These are phyloP conservation scores for Verbascum thapsus DNA, from an alignment of 257 asterid genomes.

Conservation along the genomic window DNA sequence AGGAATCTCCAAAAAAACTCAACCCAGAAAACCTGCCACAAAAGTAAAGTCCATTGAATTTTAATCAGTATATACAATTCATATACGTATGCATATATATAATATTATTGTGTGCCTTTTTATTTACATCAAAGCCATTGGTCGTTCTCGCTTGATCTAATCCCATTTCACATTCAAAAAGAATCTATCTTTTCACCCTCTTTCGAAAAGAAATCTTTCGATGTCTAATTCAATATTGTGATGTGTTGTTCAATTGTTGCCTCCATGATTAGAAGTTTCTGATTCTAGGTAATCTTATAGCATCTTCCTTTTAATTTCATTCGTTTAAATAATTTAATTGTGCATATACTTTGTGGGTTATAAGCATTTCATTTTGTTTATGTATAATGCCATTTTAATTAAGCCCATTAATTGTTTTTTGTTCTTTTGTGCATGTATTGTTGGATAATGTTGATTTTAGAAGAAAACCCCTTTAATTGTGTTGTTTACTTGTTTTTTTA, in stretches of 20 bases:
- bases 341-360: slow-evolving; percentile 12
- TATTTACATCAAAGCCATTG: slow-evolving; percentile 28
- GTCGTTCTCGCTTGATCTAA: slow-evolving; percentile 39
- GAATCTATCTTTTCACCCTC: slow-evolving; percentile 23
- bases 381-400: slow-evolving; percentile 27
- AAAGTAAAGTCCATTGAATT: slow-evolving; percentile 32
- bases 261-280: slow-evolving; percentile 33
- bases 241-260: slow-evolving; percentile 36
- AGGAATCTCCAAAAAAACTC: slow-evolving; percentile 35
- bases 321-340: slow-evolving; percentile 9
- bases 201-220: slow-evolving; percentile 18
- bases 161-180: slow-evolving; percentile 40
- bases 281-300: slow-evolving; percentile 41
- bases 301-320: not conserved
- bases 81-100: slow-evolving; percentile 31
- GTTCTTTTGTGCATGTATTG: slow-evolving; percentile 23
- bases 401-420: slow-evolving; percentile 21
- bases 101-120: slow-evolving; percentile 22
- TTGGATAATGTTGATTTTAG: slow-evolving; percentile 11
- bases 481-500: no score
- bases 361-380: slow-evolving; percentile 8
- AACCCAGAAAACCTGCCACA: slow-evolving; percentile 21
- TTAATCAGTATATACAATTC: slow-evolving; percentile 9
- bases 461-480: slow-evolving; percentile 21
- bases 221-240: slow-evolving; percentile 29